A percentile compares a stretch with the other conserved stretches of the same genome.
phyloP scores from a whole-genome alignment of 192 early-diverging fungal genomes.

The Chytriomyces sp. region DNA sequence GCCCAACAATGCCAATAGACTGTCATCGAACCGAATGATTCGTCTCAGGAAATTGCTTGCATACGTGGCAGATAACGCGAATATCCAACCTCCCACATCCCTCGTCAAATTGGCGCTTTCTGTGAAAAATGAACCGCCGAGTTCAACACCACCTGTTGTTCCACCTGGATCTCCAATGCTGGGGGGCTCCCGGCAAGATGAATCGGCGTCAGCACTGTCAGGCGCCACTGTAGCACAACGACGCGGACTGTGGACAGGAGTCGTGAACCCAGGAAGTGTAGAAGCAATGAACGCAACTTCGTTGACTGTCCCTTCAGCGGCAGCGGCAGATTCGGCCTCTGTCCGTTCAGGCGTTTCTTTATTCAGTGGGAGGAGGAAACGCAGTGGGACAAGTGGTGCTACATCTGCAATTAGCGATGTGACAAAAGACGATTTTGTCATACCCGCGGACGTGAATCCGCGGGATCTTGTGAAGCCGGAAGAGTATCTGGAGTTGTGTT shows the following conservation, averaged over 20 bases:
- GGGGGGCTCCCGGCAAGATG: neutral
- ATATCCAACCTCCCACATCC: constrained; percentile 28
- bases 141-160: neutral
- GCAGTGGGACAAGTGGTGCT: neutral
- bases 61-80: constrained; percentile 79
- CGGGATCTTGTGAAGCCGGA: constrained; percentile 37
- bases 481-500: constrained; percentile 46
- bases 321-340: neutral
- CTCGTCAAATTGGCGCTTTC: constrained; percentile 25
- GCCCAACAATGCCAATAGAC: constrained; percentile 59
- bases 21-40: constrained; percentile 88
- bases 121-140: constrained; percentile 3
- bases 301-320: neutral
- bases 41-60: constrained; percentile 81
- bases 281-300: neutral
- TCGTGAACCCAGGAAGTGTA: constrained; percentile 19
- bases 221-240: neutral
- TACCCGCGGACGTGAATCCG: constrained; percentile 3
- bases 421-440: neutral
- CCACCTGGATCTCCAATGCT: constrained; percentile 17
- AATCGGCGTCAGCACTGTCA: neutral
- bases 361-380: constrained; percentile 7
- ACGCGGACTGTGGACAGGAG: neutral
- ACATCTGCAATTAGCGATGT: neutral
- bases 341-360: neutral